Percentiles rank a stretch among this genome's conserved stretches.
Evolutionary conservation across 768 basidiomycete species (phyloP).

Genomic region (Galerina sulciceps): DNA sequence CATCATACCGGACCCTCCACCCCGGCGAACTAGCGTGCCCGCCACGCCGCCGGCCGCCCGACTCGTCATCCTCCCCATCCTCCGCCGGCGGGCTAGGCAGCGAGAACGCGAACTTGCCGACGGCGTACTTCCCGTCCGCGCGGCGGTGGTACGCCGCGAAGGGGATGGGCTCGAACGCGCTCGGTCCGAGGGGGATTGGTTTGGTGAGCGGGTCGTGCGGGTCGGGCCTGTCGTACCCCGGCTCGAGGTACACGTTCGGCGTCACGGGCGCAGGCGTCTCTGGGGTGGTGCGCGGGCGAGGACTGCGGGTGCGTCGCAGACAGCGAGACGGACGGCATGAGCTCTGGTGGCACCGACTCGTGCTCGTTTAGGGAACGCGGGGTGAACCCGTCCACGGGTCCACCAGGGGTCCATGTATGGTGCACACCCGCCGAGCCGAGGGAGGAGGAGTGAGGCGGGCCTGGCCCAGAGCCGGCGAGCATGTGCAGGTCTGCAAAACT

Average conservation of each 20-base stretch:
- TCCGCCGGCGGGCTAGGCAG: slow-evolving; percentile 67
- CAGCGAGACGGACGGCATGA: slow-evolving; percentile 49
- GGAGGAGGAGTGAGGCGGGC: slow-evolving; percentile 14
- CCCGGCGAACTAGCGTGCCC: slow-evolving; percentile 22
- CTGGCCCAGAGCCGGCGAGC: slow-evolving; percentile 18
- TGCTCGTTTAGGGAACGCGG: slow-evolving; percentile 29
- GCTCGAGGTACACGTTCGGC: slow-evolving; percentile 47
- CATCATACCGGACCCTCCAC: slow-evolving; percentile 61
- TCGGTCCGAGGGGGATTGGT: slow-evolving; percentile 18
- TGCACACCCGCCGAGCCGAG: slow-evolving; percentile 5
- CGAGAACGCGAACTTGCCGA: slow-evolving; percentile 66
- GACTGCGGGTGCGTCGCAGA: slow-evolving; percentile 52
- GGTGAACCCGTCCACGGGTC: slow-evolving; percentile 31
- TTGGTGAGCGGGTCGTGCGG: slow-evolving; percentile 23
- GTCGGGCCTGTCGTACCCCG: slow-evolving; percentile 23
- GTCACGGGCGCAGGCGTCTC: slow-evolving; percentile 5
- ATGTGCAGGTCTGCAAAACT: slow-evolving; percentile 27
- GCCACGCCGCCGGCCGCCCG: slow-evolving; percentile 9
- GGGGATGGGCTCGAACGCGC: slow-evolving; percentile 72
- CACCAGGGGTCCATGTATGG: slow-evolving; percentile 30
- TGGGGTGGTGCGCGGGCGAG: slow-evolving; percentile 26
- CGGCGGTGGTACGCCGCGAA: slow-evolving; percentile 66
- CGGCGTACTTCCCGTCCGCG: slow-evolving; percentile 74
- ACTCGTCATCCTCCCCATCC: slow-evolving; percentile 28
- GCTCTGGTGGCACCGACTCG: slow-evolving; percentile 38